Evolutionary conservation across 2,329 filamentous ascomycete genomes (phyloP), one percentile per base, ranked within the genome.

Genomic region (Hirsutella minnesotensis): DNA sequence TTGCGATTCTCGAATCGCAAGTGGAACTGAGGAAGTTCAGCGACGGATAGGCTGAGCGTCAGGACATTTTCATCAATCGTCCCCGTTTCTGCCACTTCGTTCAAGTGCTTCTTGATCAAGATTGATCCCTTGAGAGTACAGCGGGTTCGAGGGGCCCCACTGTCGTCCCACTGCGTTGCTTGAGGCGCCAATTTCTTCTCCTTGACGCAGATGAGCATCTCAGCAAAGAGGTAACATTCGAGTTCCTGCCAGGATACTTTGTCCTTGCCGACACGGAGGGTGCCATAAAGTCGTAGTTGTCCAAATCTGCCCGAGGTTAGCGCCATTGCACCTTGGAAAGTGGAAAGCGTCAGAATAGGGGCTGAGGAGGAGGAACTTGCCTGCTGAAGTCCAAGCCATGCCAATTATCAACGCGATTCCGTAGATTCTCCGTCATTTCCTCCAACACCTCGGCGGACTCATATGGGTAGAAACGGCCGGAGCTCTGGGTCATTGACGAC

Each of bases 201-300:
- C 65, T 96, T 98, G 47, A 98, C 88, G 58, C 92, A 98, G 50
- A 98, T 98, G 54, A 98, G 83, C 92, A 98, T 98, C 66, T 98
- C 92, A 4, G 84, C 86, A 58, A 98, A 98, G 24, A 98, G 74
- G 60, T 87, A 98, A 62, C 92, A 98, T 61, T 98, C 89, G 43
- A 98, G 67, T 60, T 96, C 92, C 67, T 98, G 92, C 92, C 92
- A 98, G 7, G 89, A 89, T 50, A 90, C 75, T 51, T 88, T 88
- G 62, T 98, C 92, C 64, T 98, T 98, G 53, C 92, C 92, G 19
- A 98, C 92, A 42, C 86, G 81, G 44, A 98, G 78, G 3, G 83
- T 89, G 22, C 88, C 90, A 55, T 95, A 89, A 27, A 96, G 69
- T 27, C 89, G 80, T 50, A 98, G 72, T 58, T 92, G 94, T 48